Conservation (phyloP, 177 flowering plant species). For the Vitis hybrid region DNA sequence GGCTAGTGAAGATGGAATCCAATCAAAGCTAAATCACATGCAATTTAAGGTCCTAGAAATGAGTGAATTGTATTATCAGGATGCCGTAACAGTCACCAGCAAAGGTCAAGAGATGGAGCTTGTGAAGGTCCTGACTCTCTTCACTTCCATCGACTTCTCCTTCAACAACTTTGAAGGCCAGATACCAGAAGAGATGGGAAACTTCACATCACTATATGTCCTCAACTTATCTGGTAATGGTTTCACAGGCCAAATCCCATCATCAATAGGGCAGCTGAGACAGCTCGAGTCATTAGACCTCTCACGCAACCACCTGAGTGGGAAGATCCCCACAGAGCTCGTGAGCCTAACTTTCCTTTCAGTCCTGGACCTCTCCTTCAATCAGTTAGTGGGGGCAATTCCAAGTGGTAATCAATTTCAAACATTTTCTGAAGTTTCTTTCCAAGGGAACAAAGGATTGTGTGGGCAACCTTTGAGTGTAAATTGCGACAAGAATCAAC, state of each 20-base stretch:
- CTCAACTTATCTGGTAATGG: conserved; percentile 34
- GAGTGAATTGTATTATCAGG: conserved; percentile 21
- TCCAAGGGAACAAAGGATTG: conserved; percentile 16
- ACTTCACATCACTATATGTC: conserved; percentile 18
- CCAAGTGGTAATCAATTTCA: conserved; percentile 20
- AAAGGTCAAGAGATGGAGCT: conserved; percentile 31
- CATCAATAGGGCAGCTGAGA: conserved; percentile 11
- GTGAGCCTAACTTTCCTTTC: conserved; percentile 30
- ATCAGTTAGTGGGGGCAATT: conserved; percentile 28
- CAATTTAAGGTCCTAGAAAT: conserved; percentile 10
- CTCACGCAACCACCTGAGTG: conserved; percentile 14
- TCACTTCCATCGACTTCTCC: conserved; percentile 37
- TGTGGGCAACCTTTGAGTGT: conserved; percentile 18
- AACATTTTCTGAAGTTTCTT: conserved; percentile 16
- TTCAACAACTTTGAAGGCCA: conserved; percentile 29
- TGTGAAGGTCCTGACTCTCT: conserved; percentile 26
- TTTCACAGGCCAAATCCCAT: conserved; percentile 10
- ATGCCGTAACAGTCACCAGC: conserved; percentile 24
- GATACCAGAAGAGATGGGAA: conserved; percentile 29
- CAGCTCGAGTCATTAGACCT: conserved; percentile 23
- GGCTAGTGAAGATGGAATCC: conserved; percentile 1
- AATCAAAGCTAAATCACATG: conserved; percentile 14
- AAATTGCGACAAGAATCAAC: neutral
- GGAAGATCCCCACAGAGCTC: conserved; percentile 16
- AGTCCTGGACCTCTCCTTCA: conserved; percentile 34